A percentile compares a stretch with the other conserved stretches of the same genome.
These are phyloP conservation scores for Porcisia hertigi DNA, from an alignment of 208 protist species.

Conservation along the genomic window DNA sequence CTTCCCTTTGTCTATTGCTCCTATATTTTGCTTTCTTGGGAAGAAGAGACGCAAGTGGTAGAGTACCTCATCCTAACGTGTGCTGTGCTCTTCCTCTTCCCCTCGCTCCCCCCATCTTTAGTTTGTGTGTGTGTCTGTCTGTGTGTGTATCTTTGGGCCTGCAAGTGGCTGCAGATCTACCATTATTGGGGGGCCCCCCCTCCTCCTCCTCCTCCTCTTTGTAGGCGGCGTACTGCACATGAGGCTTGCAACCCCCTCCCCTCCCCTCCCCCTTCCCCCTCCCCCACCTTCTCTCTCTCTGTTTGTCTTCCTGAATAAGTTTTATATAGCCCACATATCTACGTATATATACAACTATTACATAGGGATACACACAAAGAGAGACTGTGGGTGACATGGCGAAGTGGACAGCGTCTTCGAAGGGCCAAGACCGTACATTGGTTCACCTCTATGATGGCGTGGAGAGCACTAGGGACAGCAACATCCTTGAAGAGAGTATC, in stretches of 20 bases:
- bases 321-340: background rate
- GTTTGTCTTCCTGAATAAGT: background rate
- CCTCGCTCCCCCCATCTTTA: too few relatives aligned
- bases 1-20: background rate
- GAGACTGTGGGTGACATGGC: background rate
- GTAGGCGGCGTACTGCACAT: background rate
- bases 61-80: background rate
- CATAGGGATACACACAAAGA: too few relatives aligned
- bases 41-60: background rate
- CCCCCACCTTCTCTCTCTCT: background rate
- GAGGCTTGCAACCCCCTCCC: background rate
- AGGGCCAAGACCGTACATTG: background rate
- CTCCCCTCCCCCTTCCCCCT: background rate
- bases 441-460: constrained; percentile 12
- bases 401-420: background rate
- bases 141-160: background rate
- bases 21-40: too few relatives aligned
- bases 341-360: too few relatives aligned
- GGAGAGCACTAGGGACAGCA: constrained; percentile 17
- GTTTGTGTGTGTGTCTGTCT: background rate
- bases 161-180: background rate
- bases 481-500: constrained; percentile 3
- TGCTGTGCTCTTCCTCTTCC: too few relatives aligned
- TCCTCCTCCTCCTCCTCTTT: background rate
- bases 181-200: too few relatives aligned